Evolutionary conservation across 2,329 filamentous ascomycete genomes (phyloP).

Genomic region (Pyricularia sp.): DNA sequence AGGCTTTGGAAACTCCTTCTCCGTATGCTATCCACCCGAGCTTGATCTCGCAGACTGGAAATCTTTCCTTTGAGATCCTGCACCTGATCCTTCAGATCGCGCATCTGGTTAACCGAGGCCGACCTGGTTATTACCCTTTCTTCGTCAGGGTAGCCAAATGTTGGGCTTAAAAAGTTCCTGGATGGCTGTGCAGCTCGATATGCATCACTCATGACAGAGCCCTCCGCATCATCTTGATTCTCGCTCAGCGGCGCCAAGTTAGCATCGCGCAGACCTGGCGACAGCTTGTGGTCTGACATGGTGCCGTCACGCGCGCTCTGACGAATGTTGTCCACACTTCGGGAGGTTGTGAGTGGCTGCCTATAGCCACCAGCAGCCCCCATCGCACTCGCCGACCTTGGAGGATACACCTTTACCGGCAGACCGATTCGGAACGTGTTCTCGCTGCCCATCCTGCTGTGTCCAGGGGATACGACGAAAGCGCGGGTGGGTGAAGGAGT

Average conservation of each 20-base stretch:
- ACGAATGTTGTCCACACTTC: slow-evolving; percentile 31
- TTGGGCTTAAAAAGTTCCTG: slow-evolving; percentile 33
- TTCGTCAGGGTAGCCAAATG: slow-evolving; percentile 23
- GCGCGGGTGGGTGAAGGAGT: slow-evolving; percentile 37
- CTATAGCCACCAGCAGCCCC: slow-evolving; percentile 50
- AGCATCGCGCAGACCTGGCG: slow-evolving; percentile 30
- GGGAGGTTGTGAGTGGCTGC: slow-evolving; percentile 33
- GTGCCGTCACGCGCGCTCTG: slow-evolving; percentile 18
- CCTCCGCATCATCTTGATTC: slow-evolving; percentile 27
- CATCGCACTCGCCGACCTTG: slow-evolving; percentile 55
- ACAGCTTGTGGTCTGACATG: slow-evolving; percentile 23
- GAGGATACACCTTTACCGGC: slow-evolving; percentile 32
- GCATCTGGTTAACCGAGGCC: slow-evolving; percentile 63
- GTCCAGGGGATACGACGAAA: slow-evolving; percentile 27
- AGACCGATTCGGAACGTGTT: slow-evolving; percentile 38
- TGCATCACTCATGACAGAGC: slow-evolving; percentile 9
- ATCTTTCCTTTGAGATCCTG: slow-evolving; percentile 79
- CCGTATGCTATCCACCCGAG: slow-evolving; percentile 68
- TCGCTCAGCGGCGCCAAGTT: slow-evolving; percentile 45
- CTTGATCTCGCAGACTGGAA: slow-evolving; percentile 67
- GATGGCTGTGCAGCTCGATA: background rate
- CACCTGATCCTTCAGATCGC: slow-evolving; percentile 73
- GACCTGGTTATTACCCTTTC: slow-evolving; percentile 50
- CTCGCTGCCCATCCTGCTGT: slow-evolving; percentile 54
- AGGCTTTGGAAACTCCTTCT: slow-evolving; percentile 68